Evolutionary conservation across 768 basidiomycete species (phyloP).

Genomic region (Trametes cingulata): DNA sequence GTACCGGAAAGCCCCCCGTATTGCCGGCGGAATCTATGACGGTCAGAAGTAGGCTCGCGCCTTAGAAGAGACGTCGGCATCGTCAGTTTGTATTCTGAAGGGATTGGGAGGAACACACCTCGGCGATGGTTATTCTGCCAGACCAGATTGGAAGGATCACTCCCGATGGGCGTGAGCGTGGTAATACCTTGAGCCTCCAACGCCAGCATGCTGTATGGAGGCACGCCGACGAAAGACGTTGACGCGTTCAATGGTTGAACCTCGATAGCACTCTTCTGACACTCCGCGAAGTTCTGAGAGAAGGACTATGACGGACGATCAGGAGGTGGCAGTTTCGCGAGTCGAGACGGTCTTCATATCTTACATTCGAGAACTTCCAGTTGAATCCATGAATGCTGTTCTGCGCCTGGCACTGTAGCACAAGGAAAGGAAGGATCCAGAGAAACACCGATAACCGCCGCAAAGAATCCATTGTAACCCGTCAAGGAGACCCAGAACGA

Average conservation of each 20-base stretch:
- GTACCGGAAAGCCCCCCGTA: conserved; percentile 42
- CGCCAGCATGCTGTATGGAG: conserved; percentile 46
- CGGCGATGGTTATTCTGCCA: conserved; percentile 43
- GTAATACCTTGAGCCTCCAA: conserved; percentile 39
- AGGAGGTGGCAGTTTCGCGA: neutral
- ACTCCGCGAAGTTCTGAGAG: conserved; percentile 23
- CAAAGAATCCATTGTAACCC: conserved; percentile 14
- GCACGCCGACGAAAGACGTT: conserved; percentile 26
- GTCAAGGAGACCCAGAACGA: neutral
- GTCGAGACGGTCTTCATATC: neutral
- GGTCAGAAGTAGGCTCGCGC: conserved; percentile 43
- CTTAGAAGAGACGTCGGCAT: conserved; percentile 31
- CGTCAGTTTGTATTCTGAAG: neutral
- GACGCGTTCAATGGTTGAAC: conserved; percentile 28
- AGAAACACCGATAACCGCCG: conserved; percentile 16
- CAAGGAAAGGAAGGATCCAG: neutral
- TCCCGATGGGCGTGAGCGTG: conserved; percentile 32
- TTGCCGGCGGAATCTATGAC: conserved; percentile 47
- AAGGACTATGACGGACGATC: neutral
- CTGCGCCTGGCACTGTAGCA: conserved; percentile 6
- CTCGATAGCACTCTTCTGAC: conserved; percentile 23
- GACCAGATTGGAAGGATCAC: conserved; percentile 31
- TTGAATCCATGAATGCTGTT: conserved; percentile 27
- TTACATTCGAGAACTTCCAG: conserved; percentile 12
- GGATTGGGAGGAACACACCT: conserved; percentile 35